Conservation (phyloP, 805 yeast genomes). For the Ogataea paraovalis region DNA sequence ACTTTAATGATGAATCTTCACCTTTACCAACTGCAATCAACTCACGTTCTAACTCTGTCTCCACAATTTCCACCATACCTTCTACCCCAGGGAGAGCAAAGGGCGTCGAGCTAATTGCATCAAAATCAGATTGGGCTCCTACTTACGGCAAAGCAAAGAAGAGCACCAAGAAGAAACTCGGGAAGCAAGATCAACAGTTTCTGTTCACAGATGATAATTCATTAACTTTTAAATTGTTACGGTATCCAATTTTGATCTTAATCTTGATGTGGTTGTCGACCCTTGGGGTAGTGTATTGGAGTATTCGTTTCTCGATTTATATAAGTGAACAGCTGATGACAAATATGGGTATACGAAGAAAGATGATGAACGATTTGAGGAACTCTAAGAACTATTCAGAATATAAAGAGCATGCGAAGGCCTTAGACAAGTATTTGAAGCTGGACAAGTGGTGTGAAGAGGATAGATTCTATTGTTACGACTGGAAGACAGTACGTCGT, state of each 20-base stretch:
- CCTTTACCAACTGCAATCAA: background rate
- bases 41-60: background rate
- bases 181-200: background rate
- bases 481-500: constrained; percentile 53
- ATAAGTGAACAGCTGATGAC: constrained; percentile 55
- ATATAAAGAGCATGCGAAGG: constrained; percentile 57
- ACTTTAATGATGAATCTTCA: constrained; percentile 2
- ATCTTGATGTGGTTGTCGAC: constrained; percentile 52
- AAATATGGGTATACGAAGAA: constrained; percentile 56
- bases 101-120: constrained; percentile 8
- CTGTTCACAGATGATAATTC: constrained; percentile 19
- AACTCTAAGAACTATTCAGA: constrained; percentile 50
- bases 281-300: constrained; percentile 45
- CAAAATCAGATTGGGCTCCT: constrained; percentile 12
- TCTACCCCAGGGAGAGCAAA: background rate
- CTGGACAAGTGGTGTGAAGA: constrained; percentile 62
- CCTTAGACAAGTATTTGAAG: constrained; percentile 53
- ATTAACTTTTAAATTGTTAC: constrained; percentile 41
- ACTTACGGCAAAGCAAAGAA: constrained; percentile 1
- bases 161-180: constrained; percentile 3
- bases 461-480: constrained; percentile 63
- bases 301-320: constrained; percentile 58
- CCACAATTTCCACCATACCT: background rate
- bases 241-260: constrained; percentile 62
- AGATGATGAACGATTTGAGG: constrained; percentile 46